Evolutionary conservation across 768 basidiomycete genomes (phyloP), one percentile per base, ranked within the genome.

Genomic region (Psilocybe sp.): DNA sequence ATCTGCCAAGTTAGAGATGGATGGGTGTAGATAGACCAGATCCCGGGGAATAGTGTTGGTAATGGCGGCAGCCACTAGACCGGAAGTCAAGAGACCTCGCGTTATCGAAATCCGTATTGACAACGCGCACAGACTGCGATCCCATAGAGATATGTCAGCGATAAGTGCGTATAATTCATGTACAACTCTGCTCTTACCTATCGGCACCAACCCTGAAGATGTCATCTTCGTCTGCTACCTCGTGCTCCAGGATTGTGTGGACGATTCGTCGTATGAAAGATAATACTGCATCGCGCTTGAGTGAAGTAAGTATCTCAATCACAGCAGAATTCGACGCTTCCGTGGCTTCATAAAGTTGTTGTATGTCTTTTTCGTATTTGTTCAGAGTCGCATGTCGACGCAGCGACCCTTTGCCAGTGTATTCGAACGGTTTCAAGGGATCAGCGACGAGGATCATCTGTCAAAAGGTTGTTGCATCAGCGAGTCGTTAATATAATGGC

Each of bases 381-480:
- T 14, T 5, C 3, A 49, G 34, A 14, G 48, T 49, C 18, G 18
- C 15, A 32, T n/a, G 18, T 4, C 48, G 40, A 1, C 48, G 48
- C 10, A 49, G 6, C 2, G 34, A 15, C 5, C 48, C 48, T 33
- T 49, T 49, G 0, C 18, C 28, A 8, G 48, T 43, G 20, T 43
- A 50, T 16, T 50, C 42, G 37, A 34, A 44, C 13, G 31, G 35
- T 31, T 44, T 50, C 12, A 36, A 19, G 4, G 49, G 41, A n/a
- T 36, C 12, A 18, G 49, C 49, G 11, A 50, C 38, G 20, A 50
- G 31, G 23, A 50, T 39, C 42, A 44, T 50, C 49, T 50, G 3
- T 10, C 19, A 10, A 4, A 34, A 0, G 23, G 23, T 4, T 7
- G 23, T 28, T 28, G 23, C 23, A 7, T 28, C 23, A 28, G 23